These are phyloP conservation scores for Hapsidospora chrysogenum DNA, from an alignment of 495 filamentous ascomycete species.

Conservation along the genomic window DNA sequence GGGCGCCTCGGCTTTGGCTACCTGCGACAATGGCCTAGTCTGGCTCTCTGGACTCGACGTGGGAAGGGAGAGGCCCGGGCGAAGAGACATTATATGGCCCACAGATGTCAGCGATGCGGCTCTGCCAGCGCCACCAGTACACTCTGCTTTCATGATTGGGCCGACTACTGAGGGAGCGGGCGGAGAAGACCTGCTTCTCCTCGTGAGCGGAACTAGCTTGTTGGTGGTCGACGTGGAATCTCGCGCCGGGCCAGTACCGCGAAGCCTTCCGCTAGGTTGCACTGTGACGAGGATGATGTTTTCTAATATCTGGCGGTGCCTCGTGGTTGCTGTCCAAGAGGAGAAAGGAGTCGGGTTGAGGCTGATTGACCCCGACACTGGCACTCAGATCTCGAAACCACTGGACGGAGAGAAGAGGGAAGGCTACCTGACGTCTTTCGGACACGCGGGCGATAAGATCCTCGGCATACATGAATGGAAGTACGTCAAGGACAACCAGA, in stretches of 20 bases:
- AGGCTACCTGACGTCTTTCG: conserved; percentile 23
- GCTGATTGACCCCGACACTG: conserved; percentile 32
- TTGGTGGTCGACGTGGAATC: conserved; percentile 32
- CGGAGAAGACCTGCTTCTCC: conserved; percentile 13
- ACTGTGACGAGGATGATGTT: conserved; percentile 38
- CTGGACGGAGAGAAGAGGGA: conserved; percentile 15
- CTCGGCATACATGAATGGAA: conserved; percentile 28
- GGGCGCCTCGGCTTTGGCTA: conserved; percentile 9
- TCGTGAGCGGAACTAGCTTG: conserved; percentile 26
- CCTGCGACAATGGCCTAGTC: conserved; percentile 13
- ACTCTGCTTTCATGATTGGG: conserved; percentile 13
- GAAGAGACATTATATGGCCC: conserved; percentile 19
- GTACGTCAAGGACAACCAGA: conserved; percentile 17
- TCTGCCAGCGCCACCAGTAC: conserved; percentile 12
- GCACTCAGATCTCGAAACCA: conserved; percentile 22
- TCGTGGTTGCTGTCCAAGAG: conserved; percentile 32
- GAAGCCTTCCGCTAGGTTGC: conserved; percentile 27
- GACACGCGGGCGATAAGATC: conserved; percentile 20
- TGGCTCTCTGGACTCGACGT: conserved; percentile 2
- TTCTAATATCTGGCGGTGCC: conserved; percentile 27
- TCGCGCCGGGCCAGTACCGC: conserved; percentile 29
- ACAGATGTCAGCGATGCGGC: conserved; percentile 18
- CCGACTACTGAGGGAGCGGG: conserved; percentile 9
- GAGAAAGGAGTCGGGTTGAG: conserved; percentile 17
- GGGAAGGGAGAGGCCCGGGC: neutral